Evolutionary conservation across 1,284 basidiomycete genomes (phyloP), one percentile per base, ranked within the genome.

Genomic region (Fomitopsis palustris): DNA sequence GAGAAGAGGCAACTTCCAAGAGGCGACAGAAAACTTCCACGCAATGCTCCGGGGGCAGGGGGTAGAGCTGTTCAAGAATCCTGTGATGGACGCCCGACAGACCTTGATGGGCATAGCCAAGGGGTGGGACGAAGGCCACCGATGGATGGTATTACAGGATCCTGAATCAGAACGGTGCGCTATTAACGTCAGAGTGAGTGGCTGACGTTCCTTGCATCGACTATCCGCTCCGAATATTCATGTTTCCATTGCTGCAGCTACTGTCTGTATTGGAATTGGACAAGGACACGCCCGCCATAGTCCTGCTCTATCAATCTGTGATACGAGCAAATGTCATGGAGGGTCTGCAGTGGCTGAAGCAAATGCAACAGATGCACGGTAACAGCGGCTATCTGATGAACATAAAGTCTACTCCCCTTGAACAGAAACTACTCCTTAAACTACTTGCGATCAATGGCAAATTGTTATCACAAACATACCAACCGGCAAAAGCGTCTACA

Each of bases 31-130:
- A 9, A 47, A 47, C 43, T 47, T 35, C n/a, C 31, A 33, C 3
- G 51, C 52, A 19, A 35, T n/a, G 42, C 53, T 19, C 31, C 31
- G 29, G 35, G 23, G 49, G 19, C 29, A 41, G 12, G 49, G 47
- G 3, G 25, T 55, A n/a, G 55, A 49, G 12, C 56, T 68, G 1
- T 67, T 67, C 57, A 65, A 69, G 41, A 70, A 75, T 41, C 72
- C 73, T 0, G 75, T 78, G 57, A 69, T 65, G 60, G 74, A 77
- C 59, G 64, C 77, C 42, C 69, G 77, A n/a, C 71, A 76, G 62
- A 73, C 70, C 35, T 38, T 76, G 14, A 65, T 75, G 62, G 62
- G 59, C 16, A 57, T 78, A 16, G 72, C 68, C 10, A 67, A 62
- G 25, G 57, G 61, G 19, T 69, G 61, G 42, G 72, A 76, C 27